Percentiles rank a stretch among this genome's conserved stretches.
Evolutionary conservation across 768 basidiomycete species (phyloP).

Genomic region (Leucocoprinus leucothites): DNA sequence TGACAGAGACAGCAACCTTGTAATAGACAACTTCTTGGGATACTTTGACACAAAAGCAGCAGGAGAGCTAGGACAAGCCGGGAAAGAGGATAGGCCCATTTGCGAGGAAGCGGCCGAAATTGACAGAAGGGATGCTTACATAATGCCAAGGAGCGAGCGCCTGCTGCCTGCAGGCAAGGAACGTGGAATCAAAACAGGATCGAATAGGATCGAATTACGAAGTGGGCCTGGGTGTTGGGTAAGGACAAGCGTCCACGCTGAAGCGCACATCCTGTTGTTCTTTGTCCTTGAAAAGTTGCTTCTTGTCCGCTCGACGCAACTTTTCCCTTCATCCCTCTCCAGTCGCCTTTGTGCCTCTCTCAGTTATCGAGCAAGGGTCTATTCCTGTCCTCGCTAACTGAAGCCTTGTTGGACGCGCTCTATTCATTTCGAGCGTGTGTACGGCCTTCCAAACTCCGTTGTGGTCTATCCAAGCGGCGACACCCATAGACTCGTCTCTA

Average conservation of each 20-base stretch:
- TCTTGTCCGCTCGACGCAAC: conserved; percentile 43
- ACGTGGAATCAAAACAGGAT: conserved; percentile 67
- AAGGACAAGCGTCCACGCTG: conserved; percentile 54
- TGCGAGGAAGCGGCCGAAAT: conserved; percentile 17
- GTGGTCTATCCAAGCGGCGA: conserved; percentile 34
- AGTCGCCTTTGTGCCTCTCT: conserved; percentile 30
- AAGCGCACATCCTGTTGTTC: conserved; percentile 37
- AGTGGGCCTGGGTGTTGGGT: conserved; percentile 40
- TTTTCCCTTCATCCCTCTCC: conserved; percentile 33
- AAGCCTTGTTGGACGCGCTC: conserved; percentile 36
- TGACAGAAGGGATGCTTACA: conserved; percentile 18
- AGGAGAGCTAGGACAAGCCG: conserved; percentile 10
- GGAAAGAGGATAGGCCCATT: conserved; percentile 22
- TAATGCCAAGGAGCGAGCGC: conserved; percentile 6
- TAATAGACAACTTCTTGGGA: conserved; percentile 4
- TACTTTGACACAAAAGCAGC: background rate
- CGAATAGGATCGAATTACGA: conserved; percentile 36
- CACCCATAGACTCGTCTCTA: conserved; percentile 24
- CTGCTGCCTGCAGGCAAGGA: conserved; percentile 73
- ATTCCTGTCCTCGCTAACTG: conserved; percentile 28
- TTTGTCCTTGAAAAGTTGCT: conserved; percentile 51
- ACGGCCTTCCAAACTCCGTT: conserved; percentile 22
- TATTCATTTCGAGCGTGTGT: conserved; percentile 52
- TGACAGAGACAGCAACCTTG: conserved; percentile 1
- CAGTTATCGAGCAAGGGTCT: conserved; percentile 30